phyloP scores from a whole-genome alignment of 495 filamentous ascomycete genomes.

The Podospora sp. region DNA sequence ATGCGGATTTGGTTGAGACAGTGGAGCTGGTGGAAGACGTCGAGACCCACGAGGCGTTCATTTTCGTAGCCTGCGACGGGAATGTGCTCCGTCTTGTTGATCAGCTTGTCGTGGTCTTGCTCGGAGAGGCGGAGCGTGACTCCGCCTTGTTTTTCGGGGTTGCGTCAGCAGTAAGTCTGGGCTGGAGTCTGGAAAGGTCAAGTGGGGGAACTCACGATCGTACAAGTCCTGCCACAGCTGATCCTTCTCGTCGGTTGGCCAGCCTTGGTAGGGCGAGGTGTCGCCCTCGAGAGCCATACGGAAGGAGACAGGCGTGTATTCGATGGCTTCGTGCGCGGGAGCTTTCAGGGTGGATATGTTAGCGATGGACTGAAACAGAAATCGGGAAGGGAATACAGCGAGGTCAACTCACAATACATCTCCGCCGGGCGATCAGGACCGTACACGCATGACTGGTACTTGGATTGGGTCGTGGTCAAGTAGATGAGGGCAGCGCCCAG shows the following conservation, averaged over 20 bases:
- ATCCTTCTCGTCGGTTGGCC: not conserved
- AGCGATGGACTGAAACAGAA: no score
- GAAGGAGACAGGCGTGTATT: not conserved
- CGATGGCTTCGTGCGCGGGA: not conserved
- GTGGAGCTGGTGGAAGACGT: slow-evolving; percentile 38
- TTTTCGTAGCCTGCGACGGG: slow-evolving; percentile 4
- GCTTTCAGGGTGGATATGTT: no score
- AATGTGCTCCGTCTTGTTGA: not conserved
- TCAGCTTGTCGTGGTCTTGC: not conserved
- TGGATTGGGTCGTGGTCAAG: not conserved
- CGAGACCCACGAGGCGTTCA: slow-evolving; percentile 27
- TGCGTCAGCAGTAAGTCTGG: no score
- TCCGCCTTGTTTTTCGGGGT: not conserved
- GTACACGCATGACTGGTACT: no score
- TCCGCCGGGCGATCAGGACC: no score
- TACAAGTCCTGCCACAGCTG: not conserved
- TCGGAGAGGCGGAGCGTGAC: not conserved
- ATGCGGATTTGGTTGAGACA: slow-evolving; percentile 26
- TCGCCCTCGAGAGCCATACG: not conserved
- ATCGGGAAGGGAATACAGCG: no score
- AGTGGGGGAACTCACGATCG: not conserved
- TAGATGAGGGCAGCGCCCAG: not conserved
- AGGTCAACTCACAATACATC: no score
- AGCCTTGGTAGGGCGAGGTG: not conserved
- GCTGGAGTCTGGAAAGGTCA: not conserved